Conservation (phyloP, 306 rosid species). For the Prunus fruticosa region DNA sequence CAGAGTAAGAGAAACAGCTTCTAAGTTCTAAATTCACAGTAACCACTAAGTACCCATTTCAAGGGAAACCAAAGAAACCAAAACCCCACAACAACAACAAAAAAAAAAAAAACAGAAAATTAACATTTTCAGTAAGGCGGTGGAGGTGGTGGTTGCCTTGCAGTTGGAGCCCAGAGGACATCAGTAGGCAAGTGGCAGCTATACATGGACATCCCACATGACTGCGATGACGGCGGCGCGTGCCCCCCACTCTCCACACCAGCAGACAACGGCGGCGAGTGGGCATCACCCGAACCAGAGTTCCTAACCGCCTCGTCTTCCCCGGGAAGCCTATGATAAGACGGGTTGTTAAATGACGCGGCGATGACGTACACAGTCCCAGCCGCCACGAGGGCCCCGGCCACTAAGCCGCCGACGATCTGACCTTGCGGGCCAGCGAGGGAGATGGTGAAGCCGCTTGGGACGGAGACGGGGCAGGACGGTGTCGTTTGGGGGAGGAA, state of each 20-base stretch:
- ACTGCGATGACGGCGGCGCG: constrained; percentile 50
- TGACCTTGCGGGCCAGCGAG: constrained; percentile 94
- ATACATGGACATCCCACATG: constrained; percentile 76
- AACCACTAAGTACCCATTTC: neutral
- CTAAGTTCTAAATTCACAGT: constrained; percentile 8
- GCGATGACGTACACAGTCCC: constrained; percentile 73
- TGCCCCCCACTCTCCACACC: constrained; percentile 55
- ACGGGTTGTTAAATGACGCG: constrained; percentile 72
- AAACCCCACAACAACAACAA: neutral
- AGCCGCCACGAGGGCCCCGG: constrained; percentile 57
- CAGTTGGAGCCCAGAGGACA: constrained; percentile 82
- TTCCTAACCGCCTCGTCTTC: constrained; percentile 49
- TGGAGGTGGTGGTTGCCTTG: constrained; percentile 55
- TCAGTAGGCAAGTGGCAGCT: constrained; percentile 68
- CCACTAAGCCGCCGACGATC: constrained; percentile 84
- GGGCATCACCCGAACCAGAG: constrained; percentile 40
- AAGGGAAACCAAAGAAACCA: neutral
- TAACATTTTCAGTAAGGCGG: constrained; percentile 54
- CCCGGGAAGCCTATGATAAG: constrained; percentile 62
- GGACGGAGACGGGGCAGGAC: constrained; percentile 22
- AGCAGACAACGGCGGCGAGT: constrained; percentile 40
- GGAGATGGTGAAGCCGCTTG: constrained; percentile 69
- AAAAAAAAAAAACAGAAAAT: neutral
- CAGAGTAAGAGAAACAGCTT: neutral
- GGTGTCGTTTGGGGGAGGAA: constrained; percentile 43